Percentiles rank a stretch among this genome's conserved stretches.
These are phyloP conservation scores for Rhynchospora pubera DNA, from an alignment of 176 grass and related monocot genomes.

Conservation along the genomic window DNA sequence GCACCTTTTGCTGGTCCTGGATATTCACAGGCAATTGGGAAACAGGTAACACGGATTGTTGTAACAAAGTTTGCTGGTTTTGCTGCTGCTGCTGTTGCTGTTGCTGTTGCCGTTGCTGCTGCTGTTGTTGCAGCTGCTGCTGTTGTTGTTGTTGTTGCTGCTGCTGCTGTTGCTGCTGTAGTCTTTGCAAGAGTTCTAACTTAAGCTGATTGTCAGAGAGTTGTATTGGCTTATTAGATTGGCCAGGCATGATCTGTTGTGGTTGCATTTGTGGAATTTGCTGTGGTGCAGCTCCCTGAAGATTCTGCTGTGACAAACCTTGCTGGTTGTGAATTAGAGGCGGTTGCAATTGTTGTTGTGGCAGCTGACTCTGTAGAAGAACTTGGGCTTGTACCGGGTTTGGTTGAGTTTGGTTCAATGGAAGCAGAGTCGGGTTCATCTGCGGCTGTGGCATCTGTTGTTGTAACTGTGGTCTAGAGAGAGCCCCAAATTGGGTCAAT, in stretches of 20 bases:
- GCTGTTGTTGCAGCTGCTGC: conserved; percentile 61
- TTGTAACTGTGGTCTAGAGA: conserved; percentile 57
- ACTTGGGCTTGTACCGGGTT: conserved; percentile 62
- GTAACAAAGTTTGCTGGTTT: conserved; percentile 59
- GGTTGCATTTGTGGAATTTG: conserved; percentile 44
- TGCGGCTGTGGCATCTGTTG: conserved; percentile 54
- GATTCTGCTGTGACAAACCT: conserved; percentile 48
- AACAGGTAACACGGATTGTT: conserved; percentile 42
- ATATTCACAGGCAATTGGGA: conserved; percentile 40
- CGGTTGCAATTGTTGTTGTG: conserved; percentile 30
- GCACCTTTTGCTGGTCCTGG: conserved; percentile 81
- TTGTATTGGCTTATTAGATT: conserved; percentile 52
- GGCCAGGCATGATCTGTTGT: conserved; percentile 45
- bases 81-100: conserved; percentile 70
- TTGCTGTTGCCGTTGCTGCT: conserved; percentile 45
- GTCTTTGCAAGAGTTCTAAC: conserved; percentile 70
- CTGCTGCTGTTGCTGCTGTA: conserved; percentile 75
- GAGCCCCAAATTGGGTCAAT: conserved; percentile 41
- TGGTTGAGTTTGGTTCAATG: conserved; percentile 59
- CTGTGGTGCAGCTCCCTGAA: conserved; percentile 19
- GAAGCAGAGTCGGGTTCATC: conserved; percentile 37
- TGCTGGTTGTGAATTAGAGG: conserved; percentile 62
- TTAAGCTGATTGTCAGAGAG: conserved; percentile 64
- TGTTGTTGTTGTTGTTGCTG: conserved; percentile 70
- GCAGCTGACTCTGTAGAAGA: conserved; percentile 57